These are phyloP conservation scores for Jaltomata sinuosa DNA, from an alignment of 257 asterid species.

Conservation along the genomic window DNA sequence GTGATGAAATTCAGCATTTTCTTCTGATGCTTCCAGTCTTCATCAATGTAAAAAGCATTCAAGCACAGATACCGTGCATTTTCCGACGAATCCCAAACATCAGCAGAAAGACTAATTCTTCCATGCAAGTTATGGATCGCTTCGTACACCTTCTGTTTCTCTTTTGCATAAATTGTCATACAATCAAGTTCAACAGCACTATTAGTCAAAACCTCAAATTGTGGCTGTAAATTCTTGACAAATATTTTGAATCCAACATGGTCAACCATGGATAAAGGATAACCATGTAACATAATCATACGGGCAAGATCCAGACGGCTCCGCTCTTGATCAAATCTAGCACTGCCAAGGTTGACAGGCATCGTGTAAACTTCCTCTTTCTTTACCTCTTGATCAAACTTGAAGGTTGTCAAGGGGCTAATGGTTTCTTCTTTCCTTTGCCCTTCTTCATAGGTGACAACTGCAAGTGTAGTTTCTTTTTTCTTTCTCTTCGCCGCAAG, in stretches of 20 bases:
- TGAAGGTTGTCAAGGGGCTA: slow-evolving; percentile 41
- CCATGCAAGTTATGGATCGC: slow-evolving; percentile 56
- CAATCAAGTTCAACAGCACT: slow-evolving; percentile 73
- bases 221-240: slow-evolving; percentile 82
- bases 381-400: slow-evolving; percentile 53
- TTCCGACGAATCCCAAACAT: slow-evolving; percentile 68
- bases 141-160: slow-evolving; percentile 69
- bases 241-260: slow-evolving; percentile 80
- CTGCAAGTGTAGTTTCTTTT: slow-evolving; percentile 42
- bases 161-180: slow-evolving; percentile 52
- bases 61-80: slow-evolving; percentile 56
- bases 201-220: slow-evolving; percentile 59
- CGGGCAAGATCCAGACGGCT: slow-evolving; percentile 88
- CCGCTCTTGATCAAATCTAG: slow-evolving; percentile 75
- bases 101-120: slow-evolving; percentile 66
- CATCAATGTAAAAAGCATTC: slow-evolving; percentile 73
- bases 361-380: slow-evolving; percentile 55
- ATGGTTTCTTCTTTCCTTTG: slow-evolving; percentile 56
- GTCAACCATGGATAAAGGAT: slow-evolving; percentile 84
- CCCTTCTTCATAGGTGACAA: slow-evolving; percentile 55
- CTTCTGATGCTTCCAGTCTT: slow-evolving; percentile 80
- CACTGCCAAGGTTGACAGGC: slow-evolving; percentile 56
- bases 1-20: slow-evolving; percentile 72
- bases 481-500: slow-evolving; percentile 81
- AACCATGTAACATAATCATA: slow-evolving; percentile 95